These are phyloP conservation scores for Xylaria sp. DNA, from an alignment of 2,329 filamentous ascomycete genomes.

Conservation along the genomic window DNA sequence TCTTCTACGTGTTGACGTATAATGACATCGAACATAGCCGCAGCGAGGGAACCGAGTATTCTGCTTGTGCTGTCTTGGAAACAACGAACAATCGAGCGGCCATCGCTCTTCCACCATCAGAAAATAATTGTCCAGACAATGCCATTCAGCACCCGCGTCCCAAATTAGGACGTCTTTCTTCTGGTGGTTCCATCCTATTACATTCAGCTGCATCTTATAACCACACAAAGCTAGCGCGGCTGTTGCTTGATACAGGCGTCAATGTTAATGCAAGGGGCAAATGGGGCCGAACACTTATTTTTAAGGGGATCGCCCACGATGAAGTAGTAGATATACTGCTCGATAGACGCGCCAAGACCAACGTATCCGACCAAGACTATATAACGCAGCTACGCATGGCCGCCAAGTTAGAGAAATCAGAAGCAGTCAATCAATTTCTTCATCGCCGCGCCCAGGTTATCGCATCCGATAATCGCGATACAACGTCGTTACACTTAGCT, in stretches of 20 bases:
- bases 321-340: neutral
- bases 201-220: neutral
- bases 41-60: neutral
- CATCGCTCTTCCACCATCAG: neutral
- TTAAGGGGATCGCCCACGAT: accelerated
- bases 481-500: neutral
- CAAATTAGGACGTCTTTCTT: neutral
- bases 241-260: slow-evolving; percentile 6
- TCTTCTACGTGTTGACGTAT: slow-evolving; percentile 5
- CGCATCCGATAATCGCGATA: neutral
- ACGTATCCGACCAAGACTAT: neutral
- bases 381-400: too few relatives aligned
- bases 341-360: neutral
- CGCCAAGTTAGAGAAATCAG: too few relatives aligned
- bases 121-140: neutral
- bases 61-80: neutral
- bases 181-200: neutral
- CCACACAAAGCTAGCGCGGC: neutral
- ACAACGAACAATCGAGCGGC: neutral
- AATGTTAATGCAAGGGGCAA: neutral
- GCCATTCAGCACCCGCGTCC: neutral
- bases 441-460: neutral
- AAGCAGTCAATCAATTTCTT: too few relatives aligned
- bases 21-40: neutral
- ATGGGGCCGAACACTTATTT: neutral